Conservation (phyloP, 805 yeast species). For the Metschnikowia kunwiensis region DNA sequence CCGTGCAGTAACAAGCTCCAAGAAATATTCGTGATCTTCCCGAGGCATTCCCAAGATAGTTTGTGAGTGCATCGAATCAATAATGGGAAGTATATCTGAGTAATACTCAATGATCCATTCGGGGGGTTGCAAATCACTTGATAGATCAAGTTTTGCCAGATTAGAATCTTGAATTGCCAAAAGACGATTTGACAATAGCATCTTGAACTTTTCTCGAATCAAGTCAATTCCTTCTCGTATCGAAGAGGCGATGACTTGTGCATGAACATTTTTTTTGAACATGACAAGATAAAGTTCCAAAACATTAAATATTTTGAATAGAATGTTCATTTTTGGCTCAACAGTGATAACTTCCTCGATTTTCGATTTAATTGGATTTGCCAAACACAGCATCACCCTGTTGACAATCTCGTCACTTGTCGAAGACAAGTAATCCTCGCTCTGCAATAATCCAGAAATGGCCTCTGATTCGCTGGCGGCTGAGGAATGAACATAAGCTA, state of each 20-base stretch:
- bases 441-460: conserved; percentile 55
- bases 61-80: conserved; percentile 38
- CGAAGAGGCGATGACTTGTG: conserved; percentile 22
- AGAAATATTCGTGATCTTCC: conserved; percentile 34
- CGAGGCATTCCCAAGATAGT: conserved; percentile 42
- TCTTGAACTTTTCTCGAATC: conserved; percentile 27
- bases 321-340: conserved; percentile 53
- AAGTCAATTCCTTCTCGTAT: conserved; percentile 24
- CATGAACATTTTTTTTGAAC: conserved; percentile 46
- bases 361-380: conserved; percentile 58
- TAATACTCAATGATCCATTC: conserved; percentile 76
- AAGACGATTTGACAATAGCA: conserved; percentile 28
- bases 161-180: conserved; percentile 34
- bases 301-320: conserved; percentile 59
- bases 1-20: conserved; percentile 43
- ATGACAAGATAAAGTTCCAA: conserved; percentile 68
- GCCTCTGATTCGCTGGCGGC: conserved; percentile 86
- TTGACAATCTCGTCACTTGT: conserved; percentile 40
- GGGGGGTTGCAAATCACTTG: conserved; percentile 70
- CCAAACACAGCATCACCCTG: conserved; percentile 50
- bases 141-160: conserved; percentile 39
- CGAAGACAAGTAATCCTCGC: conserved; percentile 26
- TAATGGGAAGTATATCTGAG: conserved; percentile 55
- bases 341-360: conserved; percentile 66
- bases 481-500: conserved; percentile 83